A percentile compares a stretch with the other conserved stretches of the same genome.
These are phyloP conservation scores for Aaosphaeria arxii DNA, from an alignment of 2,329 filamentous ascomycete genomes.

Conservation along the genomic window DNA sequence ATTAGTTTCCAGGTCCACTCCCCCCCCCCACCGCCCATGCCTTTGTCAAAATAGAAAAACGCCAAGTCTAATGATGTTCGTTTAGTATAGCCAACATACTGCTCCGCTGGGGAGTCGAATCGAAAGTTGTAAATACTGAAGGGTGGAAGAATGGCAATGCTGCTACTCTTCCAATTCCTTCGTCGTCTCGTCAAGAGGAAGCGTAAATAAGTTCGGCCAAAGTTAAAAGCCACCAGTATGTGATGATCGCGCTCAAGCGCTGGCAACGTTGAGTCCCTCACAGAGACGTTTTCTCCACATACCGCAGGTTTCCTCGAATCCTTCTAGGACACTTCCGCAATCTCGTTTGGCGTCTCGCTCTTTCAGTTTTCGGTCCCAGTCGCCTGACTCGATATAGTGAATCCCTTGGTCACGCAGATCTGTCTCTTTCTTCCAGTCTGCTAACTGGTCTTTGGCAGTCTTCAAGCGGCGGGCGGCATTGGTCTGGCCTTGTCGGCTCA, in stretches of 20 bases:
- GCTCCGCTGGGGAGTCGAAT: too few relatives aligned
- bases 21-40: too few relatives aligned
- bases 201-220: too few relatives aligned
- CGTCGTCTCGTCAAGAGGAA: too few relatives aligned
- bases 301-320: constrained; percentile 88
- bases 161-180: too few relatives aligned
- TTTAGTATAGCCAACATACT: too few relatives aligned
- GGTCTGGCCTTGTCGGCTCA: constrained; percentile 84
- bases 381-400: constrained; percentile 74
- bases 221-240: too few relatives aligned
- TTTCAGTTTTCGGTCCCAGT: constrained; percentile 75
- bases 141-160: too few relatives aligned
- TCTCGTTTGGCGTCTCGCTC: constrained; percentile 79
- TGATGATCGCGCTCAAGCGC: constrained; percentile 19
- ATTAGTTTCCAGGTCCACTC: background rate
- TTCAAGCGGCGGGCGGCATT: constrained; percentile 77
- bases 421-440: constrained; percentile 79
- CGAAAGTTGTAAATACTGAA: too few relatives aligned
- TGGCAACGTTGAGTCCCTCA: constrained; percentile 35
- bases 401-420: constrained; percentile 80
- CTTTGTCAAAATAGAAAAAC: too few relatives aligned
- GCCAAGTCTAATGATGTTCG: too few relatives aligned
- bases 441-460: constrained; percentile 79
- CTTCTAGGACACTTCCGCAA: constrained; percentile 83
- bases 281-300: constrained; percentile 76